Conservation (phyloP, 352 stramenopile genomes). For the Phytophthora cajani region DNA sequence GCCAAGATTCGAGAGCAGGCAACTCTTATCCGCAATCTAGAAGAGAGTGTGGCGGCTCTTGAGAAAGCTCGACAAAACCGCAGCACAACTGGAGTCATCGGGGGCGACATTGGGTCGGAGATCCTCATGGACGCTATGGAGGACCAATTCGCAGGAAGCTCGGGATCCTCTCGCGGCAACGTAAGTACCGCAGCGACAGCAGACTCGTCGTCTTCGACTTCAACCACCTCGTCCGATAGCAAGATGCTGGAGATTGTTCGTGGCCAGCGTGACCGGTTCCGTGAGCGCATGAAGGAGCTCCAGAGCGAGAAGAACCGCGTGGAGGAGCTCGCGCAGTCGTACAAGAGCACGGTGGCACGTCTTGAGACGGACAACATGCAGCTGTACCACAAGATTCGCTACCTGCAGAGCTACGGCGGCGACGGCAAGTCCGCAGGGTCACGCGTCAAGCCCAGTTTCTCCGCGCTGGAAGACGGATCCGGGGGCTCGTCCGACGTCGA, state of each 20-base stretch:
- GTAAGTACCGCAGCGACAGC: slow-evolving; percentile 7
- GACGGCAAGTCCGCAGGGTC: slow-evolving; percentile 26
- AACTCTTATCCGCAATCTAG: slow-evolving; percentile 57
- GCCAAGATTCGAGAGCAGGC: slow-evolving; percentile 60
- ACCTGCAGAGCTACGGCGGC: slow-evolving; percentile 80
- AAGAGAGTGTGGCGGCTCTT: slow-evolving; percentile 71
- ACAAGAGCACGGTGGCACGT: slow-evolving; percentile 67
- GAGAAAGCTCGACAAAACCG: slow-evolving; percentile 49
- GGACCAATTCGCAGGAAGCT: slow-evolving; percentile 48
- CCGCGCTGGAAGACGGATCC: slow-evolving; percentile 48
- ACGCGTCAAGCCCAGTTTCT: slow-evolving; percentile 31
- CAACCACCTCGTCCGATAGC: slow-evolving; percentile 48
- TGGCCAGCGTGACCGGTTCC: slow-evolving; percentile 81
- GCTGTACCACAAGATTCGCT: slow-evolving; percentile 92
- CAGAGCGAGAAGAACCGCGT: slow-evolving; percentile 75
- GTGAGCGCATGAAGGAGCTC: slow-evolving; percentile 84
- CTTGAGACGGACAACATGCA: slow-evolving; percentile 92
- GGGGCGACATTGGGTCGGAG: slow-evolving; percentile 62
- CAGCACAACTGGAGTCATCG: slow-evolving; percentile 23
- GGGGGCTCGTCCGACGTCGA: slow-evolving; percentile 56
- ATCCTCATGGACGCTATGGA: slow-evolving; percentile 81
- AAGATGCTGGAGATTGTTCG: slow-evolving; percentile 90
- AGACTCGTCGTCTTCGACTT: slow-evolving; percentile 13
- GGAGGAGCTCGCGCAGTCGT: slow-evolving; percentile 69
- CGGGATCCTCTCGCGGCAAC: slow-evolving; percentile 22